These are phyloP conservation scores for Polygonum maritimum DNA, from an alignment of 148 eudicot genomes.

Conservation along the genomic window DNA sequence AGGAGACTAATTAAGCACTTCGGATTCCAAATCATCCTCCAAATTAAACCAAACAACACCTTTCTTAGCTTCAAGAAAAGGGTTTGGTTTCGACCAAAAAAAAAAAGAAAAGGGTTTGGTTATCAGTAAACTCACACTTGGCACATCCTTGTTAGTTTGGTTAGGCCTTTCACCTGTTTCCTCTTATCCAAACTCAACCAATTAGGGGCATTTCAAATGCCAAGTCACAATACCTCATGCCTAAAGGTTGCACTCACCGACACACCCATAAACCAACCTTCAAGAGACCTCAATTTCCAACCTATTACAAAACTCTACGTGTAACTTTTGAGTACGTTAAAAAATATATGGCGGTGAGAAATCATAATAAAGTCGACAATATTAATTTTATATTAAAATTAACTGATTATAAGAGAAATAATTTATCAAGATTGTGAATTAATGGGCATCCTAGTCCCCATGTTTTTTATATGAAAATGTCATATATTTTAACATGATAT, in stretches of 20 bases:
- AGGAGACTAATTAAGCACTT: not conserved
- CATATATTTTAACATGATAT: too few species aligned
- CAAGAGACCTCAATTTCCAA: not conserved
- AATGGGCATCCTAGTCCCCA: too few species aligned
- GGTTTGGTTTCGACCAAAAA: too few species aligned
- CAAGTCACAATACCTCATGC: not conserved
- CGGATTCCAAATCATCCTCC: not conserved
- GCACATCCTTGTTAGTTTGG: not conserved
- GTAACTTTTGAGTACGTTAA: too few species aligned
- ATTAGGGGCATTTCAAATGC: not conserved
- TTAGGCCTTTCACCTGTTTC: not conserved
- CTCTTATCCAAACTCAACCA: not conserved
- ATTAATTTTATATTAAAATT: too few species aligned
- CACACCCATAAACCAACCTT: not conserved
- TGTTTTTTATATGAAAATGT: too few species aligned
- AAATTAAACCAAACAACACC: not conserved
- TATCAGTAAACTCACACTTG: not conserved
- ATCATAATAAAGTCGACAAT: too few species aligned
- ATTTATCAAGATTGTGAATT: too few species aligned
- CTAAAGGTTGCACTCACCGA: constrained; percentile 3
- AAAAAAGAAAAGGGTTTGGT: not conserved
- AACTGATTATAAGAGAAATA: too few species aligned
- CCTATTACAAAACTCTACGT: too few species aligned
- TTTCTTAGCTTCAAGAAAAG: not conserved
- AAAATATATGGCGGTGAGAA: too few species aligned